phyloP scores from a whole-genome alignment of 306 rosid species.

The Quercus cerris region DNA sequence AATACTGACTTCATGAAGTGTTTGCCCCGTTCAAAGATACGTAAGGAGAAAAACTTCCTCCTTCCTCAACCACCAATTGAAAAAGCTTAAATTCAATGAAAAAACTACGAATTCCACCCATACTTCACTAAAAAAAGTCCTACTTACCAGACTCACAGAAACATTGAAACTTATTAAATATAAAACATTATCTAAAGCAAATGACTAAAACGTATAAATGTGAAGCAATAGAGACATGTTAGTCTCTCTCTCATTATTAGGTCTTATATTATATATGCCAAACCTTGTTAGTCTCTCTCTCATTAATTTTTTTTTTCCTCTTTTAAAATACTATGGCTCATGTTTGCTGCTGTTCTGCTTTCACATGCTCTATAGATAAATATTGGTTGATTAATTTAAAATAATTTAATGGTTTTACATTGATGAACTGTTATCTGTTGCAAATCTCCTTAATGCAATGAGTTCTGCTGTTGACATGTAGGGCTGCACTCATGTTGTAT shows the following conservation, averaged over 20 bases:
- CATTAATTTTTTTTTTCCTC: background rate
- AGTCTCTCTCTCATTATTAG: background rate
- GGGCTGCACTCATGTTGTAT: conserved; percentile 69
- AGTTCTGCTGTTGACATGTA: conserved; percentile 35
- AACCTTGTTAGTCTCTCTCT: background rate
- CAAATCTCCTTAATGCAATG: conserved; percentile 8
- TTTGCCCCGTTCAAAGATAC: too few species aligned
- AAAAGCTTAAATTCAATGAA: too few species aligned
- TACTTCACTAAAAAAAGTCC: too few species aligned
- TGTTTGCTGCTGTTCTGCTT: conserved; percentile 3
- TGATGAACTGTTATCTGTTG: background rate
- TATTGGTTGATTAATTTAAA: conserved; percentile 4
- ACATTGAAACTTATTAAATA: too few species aligned
- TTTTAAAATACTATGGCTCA: background rate
- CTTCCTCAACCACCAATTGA: too few species aligned
- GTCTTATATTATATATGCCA: background rate
- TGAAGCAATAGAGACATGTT: too few species aligned
- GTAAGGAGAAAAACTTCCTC: too few species aligned
- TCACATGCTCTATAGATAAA: background rate
- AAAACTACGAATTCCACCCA: too few species aligned
- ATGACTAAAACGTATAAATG: too few species aligned
- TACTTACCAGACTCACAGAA: too few species aligned
- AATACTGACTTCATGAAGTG: too few species aligned
- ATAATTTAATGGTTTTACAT: background rate
- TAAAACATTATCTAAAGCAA: too few species aligned